Conservation (phyloP, 306 rosid species). For the Ceratonia siliqua region DNA sequence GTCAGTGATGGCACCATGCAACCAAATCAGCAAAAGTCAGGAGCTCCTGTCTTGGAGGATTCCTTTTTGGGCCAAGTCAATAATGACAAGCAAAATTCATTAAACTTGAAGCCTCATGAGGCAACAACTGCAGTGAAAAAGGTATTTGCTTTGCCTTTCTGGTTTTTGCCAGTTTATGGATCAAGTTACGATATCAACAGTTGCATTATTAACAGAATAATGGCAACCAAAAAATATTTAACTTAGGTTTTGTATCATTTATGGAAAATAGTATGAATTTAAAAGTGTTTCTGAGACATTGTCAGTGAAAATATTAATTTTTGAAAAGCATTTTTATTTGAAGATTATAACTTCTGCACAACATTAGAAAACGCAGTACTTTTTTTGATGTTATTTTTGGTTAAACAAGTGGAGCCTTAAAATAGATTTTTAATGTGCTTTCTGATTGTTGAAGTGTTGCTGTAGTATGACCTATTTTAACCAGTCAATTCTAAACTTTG, state of each 20-base stretch:
- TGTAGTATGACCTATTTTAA: no score
- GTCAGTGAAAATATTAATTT: background rate
- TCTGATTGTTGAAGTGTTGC: no score
- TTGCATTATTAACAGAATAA: background rate
- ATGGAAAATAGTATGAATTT: background rate
- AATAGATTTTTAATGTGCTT: background rate
- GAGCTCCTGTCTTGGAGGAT: slow-evolving; percentile 57
- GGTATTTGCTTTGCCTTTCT: slow-evolving; percentile 52
- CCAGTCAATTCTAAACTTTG: background rate
- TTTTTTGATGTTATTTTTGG: no score
- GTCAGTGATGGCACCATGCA: slow-evolving; percentile 47
- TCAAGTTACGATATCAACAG: slow-evolving; percentile 11
- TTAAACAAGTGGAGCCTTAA: no score
- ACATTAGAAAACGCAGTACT: no score
- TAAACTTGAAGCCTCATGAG: slow-evolving; percentile 47
- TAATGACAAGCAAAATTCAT: slow-evolving; percentile 49
- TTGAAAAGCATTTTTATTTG: background rate
- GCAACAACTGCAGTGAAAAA: slow-evolving; percentile 47
- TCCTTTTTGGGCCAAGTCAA: slow-evolving; percentile 48
- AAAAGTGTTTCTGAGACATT: background rate
- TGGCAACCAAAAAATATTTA: background rate
- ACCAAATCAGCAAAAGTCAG: slow-evolving; percentile 59
- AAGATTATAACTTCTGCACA: no score
- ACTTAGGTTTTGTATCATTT: background rate
- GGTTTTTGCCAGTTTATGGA: slow-evolving; percentile 22